A percentile compares a stretch with the other conserved stretches of the same genome.
Conservation (phyloP, 768 basidiomycete genomes). For the Mycena floridula region DNA sequence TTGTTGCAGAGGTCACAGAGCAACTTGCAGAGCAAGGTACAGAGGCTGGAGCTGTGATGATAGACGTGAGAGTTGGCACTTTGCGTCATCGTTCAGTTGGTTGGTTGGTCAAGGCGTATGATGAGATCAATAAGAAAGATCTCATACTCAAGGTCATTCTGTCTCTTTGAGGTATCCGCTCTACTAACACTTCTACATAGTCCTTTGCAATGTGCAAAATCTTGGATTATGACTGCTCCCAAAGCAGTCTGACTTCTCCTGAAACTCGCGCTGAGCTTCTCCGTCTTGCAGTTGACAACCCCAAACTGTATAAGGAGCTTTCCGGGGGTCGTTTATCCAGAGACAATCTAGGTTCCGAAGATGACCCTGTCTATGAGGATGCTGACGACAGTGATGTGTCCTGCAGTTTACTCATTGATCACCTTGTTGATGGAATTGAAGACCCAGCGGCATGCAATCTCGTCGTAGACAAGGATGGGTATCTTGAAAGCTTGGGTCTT, state of each 20-base stretch:
- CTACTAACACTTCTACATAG: slow-evolving; percentile 10
- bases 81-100: slow-evolving; percentile 18
- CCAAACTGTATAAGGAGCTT: background rate
- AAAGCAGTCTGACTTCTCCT: slow-evolving; percentile 13
- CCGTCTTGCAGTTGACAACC: slow-evolving; percentile 9
- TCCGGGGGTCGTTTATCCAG: background rate
- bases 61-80: slow-evolving; percentile 15
- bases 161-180: background rate
- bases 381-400: background rate
- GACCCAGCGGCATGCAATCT: background rate
- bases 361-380: background rate
- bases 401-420: background rate
- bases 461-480: background rate
- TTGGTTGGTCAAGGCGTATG: slow-evolving; percentile 22
- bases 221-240: slow-evolving; percentile 18
- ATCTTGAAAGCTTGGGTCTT: background rate
- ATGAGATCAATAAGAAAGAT: slow-evolving; percentile 17
- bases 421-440: background rate
- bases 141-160: slow-evolving; percentile 21
- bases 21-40: slow-evolving; percentile 10
- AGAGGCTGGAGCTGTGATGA: slow-evolving; percentile 2
- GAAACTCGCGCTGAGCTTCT: slow-evolving; percentile 9
- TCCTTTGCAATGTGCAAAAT: slow-evolving; percentile 16
- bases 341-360: background rate
- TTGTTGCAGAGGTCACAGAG: slow-evolving; percentile 19